phyloP scores from a whole-genome alignment of 1,284 basidiomycete genomes.

The Porodaedalea pini region DNA sequence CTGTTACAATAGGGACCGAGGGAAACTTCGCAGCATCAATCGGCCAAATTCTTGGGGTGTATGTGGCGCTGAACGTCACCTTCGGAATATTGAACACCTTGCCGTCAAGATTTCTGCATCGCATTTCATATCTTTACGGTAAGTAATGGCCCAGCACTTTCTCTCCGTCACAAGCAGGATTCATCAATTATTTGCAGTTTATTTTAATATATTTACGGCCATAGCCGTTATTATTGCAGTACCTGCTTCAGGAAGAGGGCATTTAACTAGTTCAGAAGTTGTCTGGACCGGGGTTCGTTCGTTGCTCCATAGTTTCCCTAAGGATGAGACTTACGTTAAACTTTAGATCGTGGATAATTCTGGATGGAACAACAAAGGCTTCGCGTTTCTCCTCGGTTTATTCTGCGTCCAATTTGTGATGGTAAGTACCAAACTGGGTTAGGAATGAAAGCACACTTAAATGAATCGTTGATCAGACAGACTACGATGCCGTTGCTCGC shows the following conservation, averaged over 20 bases:
- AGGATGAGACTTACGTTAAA: background rate
- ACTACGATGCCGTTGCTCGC: conserved; percentile 25
- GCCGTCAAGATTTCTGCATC: conserved; percentile 21
- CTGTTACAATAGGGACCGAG: conserved; percentile 23
- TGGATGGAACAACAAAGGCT: conserved; percentile 24
- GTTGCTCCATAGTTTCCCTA: background rate
- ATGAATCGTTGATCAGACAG: conserved; percentile 15
- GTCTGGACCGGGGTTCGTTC: conserved; percentile 22
- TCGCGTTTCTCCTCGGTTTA: conserved; percentile 24
- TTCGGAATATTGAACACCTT: conserved; percentile 23
- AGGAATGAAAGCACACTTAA: background rate
- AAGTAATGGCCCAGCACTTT: background rate
- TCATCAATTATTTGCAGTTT: conserved; percentile 11
- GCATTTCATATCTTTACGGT: conserved; percentile 20
- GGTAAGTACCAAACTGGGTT: conserved; percentile 6
- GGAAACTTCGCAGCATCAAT: conserved; percentile 21
- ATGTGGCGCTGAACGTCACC: conserved; percentile 21
- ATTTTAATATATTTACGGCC: conserved; percentile 20
- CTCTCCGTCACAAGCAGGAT: background rate
- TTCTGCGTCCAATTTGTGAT: conserved; percentile 26
- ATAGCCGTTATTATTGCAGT: conserved; percentile 22
- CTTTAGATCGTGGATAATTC: conserved; percentile 23
- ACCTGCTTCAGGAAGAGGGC: conserved; percentile 16
- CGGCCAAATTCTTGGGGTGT: conserved; percentile 21
- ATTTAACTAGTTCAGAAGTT: conserved; percentile 16